Evolutionary conservation across 169 alveolate genomes (phyloP).

Genomic region (Plasmodium adleri): DNA sequence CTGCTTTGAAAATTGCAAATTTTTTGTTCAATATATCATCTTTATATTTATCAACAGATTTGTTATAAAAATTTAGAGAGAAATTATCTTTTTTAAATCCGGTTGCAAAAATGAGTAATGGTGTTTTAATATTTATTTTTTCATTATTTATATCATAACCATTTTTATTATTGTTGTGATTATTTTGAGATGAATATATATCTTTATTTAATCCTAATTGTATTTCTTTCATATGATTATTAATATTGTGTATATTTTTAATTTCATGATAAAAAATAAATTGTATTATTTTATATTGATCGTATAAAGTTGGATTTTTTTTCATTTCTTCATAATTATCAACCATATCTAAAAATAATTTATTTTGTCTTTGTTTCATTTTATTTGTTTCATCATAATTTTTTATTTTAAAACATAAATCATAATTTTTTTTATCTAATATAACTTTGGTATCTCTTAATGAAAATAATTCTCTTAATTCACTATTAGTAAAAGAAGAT

Average conservation of each 20-base stretch:
- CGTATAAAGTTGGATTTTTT: conserved; percentile 59
- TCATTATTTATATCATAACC: neutral
- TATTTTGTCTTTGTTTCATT: conserved; percentile 55
- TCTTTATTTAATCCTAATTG: conserved; percentile 46
- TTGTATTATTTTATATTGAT: conserved; percentile 53
- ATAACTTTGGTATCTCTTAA: conserved; percentile 42
- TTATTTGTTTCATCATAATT: conserved; percentile 43
- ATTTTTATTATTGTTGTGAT: neutral
- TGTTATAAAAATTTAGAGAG: conserved; percentile 42
- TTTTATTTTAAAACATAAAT: conserved; percentile 31
- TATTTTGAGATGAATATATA: neutral
- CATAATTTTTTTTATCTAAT: conserved; percentile 56
- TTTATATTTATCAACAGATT: conserved; percentile 30
- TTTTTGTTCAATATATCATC: conserved; percentile 23
- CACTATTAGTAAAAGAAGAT: conserved; percentile 62
- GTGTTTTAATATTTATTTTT: conserved; percentile 20
- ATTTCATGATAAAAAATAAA: conserved; percentile 57
- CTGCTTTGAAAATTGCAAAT: conserved; percentile 58
- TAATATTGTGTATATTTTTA: conserved; percentile 12
- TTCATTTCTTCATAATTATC: conserved; percentile 38
- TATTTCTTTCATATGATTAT: conserved; percentile 31
- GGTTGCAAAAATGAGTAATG: conserved; percentile 58
- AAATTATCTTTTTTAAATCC: conserved; percentile 62
- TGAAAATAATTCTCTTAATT: conserved; percentile 53
- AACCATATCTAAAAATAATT: conserved; percentile 57